A percentile compares a stretch with the other conserved stretches of the same genome.
phyloP scores from a whole-genome alignment of 768 basidiomycete genomes.

The Termitomyces heimii region DNA sequence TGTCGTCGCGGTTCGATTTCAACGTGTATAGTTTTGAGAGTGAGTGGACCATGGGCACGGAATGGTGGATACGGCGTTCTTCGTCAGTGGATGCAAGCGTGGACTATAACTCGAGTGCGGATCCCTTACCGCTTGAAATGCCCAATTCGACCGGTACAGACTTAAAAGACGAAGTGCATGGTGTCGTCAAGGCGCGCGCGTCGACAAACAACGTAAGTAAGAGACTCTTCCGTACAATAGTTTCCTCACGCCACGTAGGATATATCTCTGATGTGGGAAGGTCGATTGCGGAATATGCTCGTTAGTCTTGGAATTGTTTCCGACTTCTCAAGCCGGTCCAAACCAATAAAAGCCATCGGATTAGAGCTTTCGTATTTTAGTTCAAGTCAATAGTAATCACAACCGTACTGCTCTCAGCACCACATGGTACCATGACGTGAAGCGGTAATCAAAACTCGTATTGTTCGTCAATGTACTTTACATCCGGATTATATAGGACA shows the following conservation, averaged over 20 bases:
- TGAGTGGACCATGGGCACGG: slow-evolving; percentile 92
- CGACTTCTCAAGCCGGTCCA: slow-evolving; percentile 77
- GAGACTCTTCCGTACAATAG: background rate
- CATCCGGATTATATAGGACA: slow-evolving; percentile 11
- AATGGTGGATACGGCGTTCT: slow-evolving; percentile 86
- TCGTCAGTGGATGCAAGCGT: slow-evolving; percentile 25
- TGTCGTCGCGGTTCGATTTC: slow-evolving; percentile 91
- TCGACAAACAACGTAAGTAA: slow-evolving; percentile 81
- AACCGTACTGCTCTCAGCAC: background rate
- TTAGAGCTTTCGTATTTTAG: slow-evolving; percentile 94
- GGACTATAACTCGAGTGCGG: slow-evolving; percentile 17
- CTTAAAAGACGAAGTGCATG: slow-evolving; percentile 43
- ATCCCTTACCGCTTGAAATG: slow-evolving; percentile 4
- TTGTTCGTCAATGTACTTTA: slow-evolving; percentile 10
- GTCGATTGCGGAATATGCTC: slow-evolving; percentile 82
- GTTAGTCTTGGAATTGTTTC: slow-evolving; percentile 90
- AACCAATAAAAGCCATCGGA: slow-evolving; percentile 85
- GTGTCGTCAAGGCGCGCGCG: slow-evolving; percentile 85
- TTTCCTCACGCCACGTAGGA: slow-evolving; percentile 41
- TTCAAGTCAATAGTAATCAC: slow-evolving; percentile 27
- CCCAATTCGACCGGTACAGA: slow-evolving; percentile 10
- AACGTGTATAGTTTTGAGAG: slow-evolving; percentile 97
- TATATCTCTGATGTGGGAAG: slow-evolving; percentile 91
- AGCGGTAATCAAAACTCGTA: background rate
- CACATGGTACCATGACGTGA: background rate